phyloP scores from a whole-genome alignment of 2,329 filamentous ascomycete genomes.

The Arachnopeziza araneosa region DNA sequence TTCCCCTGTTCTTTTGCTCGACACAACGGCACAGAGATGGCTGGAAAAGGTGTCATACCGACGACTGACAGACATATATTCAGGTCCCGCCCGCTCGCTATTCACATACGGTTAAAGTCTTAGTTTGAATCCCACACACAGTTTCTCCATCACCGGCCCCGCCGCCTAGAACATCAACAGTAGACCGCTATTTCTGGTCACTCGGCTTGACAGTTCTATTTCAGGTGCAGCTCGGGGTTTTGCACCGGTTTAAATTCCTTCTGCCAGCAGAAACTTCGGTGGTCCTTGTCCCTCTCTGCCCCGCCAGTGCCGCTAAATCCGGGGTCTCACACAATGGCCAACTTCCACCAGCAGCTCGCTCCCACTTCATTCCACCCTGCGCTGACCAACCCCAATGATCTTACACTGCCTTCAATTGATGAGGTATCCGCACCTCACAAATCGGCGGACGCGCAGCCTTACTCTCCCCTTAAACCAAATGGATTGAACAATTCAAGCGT shows the following conservation, averaged over 20 bases:
- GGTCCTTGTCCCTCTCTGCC: not conserved
- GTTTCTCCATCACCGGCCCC: no score
- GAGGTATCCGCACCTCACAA: slow-evolving; percentile 17
- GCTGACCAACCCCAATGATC: slow-evolving; percentile 35
- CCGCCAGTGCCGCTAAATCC: not conserved
- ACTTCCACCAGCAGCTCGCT: slow-evolving; percentile 32
- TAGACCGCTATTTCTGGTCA: not conserved
- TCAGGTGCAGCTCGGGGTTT: not conserved
- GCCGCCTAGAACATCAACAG: not conserved
- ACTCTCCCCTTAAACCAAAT: slow-evolving; percentile 22
- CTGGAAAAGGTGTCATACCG: not conserved
- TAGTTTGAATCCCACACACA: not conserved
- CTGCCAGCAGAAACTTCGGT: not conserved
- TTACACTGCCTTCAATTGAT: slow-evolving; percentile 22
- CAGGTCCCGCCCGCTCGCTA: not conserved
- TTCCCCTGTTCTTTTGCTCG: not conserved
- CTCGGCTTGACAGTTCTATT: not conserved
- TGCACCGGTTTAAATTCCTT: not conserved
- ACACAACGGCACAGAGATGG: not conserved
- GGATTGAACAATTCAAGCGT: slow-evolving; percentile 26
- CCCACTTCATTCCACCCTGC: slow-evolving; percentile 47
- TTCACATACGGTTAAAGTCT: slow-evolving; percentile 2
- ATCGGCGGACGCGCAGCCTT: slow-evolving; percentile 12
- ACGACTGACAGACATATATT: not conserved
- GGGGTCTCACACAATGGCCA: slow-evolving; percentile 30